A percentile compares a stretch with the other conserved stretches of the same genome.
phyloP scores from a whole-genome alignment of 192 early-diverging fungal genomes.

The Entomortierella beljakovae region DNA sequence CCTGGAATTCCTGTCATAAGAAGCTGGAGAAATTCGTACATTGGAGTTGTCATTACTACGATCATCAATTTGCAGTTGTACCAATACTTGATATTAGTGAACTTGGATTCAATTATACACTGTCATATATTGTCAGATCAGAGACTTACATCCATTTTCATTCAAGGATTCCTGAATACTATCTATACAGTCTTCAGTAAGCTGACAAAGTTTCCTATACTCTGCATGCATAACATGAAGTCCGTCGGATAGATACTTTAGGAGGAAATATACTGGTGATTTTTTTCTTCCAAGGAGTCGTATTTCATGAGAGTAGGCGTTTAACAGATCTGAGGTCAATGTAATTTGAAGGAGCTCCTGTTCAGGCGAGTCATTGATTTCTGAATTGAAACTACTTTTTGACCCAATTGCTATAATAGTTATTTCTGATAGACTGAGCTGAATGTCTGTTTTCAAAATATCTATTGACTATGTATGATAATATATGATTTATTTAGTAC shows the following conservation, averaged over 20 bases:
- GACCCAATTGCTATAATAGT: slow-evolving; percentile 10
- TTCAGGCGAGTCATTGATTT: neutral
- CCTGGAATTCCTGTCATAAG: slow-evolving; percentile 31
- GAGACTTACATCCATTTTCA: slow-evolving; percentile 19
- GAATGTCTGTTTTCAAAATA: slow-evolving; percentile 25
- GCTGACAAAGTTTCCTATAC: slow-evolving; percentile 18
- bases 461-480: neutral
- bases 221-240: slow-evolving; percentile 30
- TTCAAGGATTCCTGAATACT: slow-evolving; percentile 14
- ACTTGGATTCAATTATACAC: neutral
- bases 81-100: neutral
- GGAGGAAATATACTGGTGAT: slow-evolving; percentile 12
- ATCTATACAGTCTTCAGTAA: slow-evolving; percentile 22
- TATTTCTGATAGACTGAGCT: slow-evolving; percentile 27
- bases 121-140: neutral
- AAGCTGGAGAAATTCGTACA: slow-evolving; percentile 33
- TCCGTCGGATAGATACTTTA: slow-evolving; percentile 24
- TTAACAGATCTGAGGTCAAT: slow-evolving; percentile 5
- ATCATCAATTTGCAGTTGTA: neutral
- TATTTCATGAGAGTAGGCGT: slow-evolving; percentile 22
- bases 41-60: slow-evolving; percentile 20
- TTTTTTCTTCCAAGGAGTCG: slow-evolving; percentile 20
- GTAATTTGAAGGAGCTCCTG: slow-evolving; percentile 17
- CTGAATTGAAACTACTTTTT: neutral
- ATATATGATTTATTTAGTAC: neutral